Percentiles rank a stretch among this genome's conserved stretches.
Conservation (phyloP, 495 filamentous ascomycete genomes). For the Pyrenula massariospora region DNA sequence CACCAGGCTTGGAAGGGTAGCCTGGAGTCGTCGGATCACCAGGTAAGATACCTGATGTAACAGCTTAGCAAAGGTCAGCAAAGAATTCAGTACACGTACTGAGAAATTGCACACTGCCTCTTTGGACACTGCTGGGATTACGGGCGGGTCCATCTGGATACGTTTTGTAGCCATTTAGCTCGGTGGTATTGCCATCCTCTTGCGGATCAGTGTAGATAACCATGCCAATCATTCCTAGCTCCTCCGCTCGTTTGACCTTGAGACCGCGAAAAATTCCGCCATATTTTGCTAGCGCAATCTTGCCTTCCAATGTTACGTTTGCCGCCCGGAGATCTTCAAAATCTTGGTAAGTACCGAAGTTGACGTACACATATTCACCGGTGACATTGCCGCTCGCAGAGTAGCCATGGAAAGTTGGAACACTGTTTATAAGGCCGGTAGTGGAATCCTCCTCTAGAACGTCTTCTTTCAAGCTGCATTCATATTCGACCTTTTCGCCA, state of each 20-base stretch:
- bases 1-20: conserved; percentile 85
- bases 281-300: conserved; percentile 81
- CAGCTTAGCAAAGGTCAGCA: conserved; percentile 4
- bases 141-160: conserved; percentile 86
- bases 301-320: conserved; percentile 66
- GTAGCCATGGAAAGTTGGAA: conserved; percentile 94
- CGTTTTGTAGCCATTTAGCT: conserved; percentile 63
- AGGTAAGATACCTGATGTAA: conserved; percentile 38
- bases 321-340: conserved; percentile 72
- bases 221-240: conserved; percentile 81
- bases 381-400: conserved; percentile 87
- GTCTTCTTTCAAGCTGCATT: conserved; percentile 77
- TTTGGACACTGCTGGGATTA: conserved; percentile 79
- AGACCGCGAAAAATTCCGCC: conserved; percentile 79
- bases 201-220: conserved; percentile 84
- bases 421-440: conserved; percentile 53
- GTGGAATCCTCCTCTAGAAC: conserved; percentile 77
- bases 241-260: conserved; percentile 86
- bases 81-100: conserved; percentile 28
- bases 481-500: conserved; percentile 47
- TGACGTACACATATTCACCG: conserved; percentile 70
- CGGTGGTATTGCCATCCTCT: conserved; percentile 72
- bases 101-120: conserved; percentile 81
- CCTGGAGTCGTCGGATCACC: conserved; percentile 80
- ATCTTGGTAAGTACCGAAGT: conserved; percentile 77